A percentile compares a stretch with the other conserved stretches of the same genome.
These are phyloP conservation scores for Termitomyces sp. DNA, from an alignment of 768 basidiomycete species.

Conservation along the genomic window DNA sequence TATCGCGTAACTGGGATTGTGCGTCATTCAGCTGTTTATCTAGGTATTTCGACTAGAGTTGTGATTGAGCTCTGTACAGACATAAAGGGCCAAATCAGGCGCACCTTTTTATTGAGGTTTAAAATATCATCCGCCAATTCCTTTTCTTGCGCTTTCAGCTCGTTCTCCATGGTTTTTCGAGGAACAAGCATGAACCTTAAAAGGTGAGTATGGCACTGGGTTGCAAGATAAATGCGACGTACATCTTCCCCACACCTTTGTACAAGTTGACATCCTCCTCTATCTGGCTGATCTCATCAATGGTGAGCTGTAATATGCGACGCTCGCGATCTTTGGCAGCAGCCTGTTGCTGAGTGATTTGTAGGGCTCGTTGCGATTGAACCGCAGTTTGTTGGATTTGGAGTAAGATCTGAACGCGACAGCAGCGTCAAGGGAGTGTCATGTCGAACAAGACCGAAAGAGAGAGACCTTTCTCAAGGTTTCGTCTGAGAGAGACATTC, in stretches of 20 bases:
- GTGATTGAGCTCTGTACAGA: background rate
- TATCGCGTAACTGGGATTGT: conserved; percentile 81
- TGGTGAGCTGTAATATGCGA: conserved; percentile 85
- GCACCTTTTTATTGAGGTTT: conserved; percentile 83
- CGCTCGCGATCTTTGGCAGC: conserved; percentile 84
- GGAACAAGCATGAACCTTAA: conserved; percentile 89
- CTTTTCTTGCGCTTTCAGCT: conserved; percentile 75
- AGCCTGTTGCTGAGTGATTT: conserved; percentile 71
- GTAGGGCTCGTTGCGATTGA: conserved; percentile 78
- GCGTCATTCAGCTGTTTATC: conserved; percentile 94
- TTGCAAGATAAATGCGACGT: conserved; percentile 16
- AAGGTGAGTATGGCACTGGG: background rate
- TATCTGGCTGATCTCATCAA: conserved; percentile 73
- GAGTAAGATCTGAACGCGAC: conserved; percentile 65
- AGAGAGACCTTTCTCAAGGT: conserved; percentile 56
- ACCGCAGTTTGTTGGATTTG: conserved; percentile 93
- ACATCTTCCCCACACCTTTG: conserved; percentile 97
- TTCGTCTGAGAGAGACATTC: conserved; percentile 25
- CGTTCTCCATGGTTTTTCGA: conserved; percentile 71
- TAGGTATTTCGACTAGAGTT: conserved; percentile 73
- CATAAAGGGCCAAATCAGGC: background rate
- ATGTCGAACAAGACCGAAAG: conserved; percentile 7
- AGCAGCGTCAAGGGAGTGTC: conserved; percentile 17
- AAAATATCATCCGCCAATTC: conserved; percentile 80
- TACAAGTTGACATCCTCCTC: conserved; percentile 79